These are phyloP conservation scores for Parietaria judaica DNA, from an alignment of 306 rosid genomes.

Conservation along the genomic window DNA sequence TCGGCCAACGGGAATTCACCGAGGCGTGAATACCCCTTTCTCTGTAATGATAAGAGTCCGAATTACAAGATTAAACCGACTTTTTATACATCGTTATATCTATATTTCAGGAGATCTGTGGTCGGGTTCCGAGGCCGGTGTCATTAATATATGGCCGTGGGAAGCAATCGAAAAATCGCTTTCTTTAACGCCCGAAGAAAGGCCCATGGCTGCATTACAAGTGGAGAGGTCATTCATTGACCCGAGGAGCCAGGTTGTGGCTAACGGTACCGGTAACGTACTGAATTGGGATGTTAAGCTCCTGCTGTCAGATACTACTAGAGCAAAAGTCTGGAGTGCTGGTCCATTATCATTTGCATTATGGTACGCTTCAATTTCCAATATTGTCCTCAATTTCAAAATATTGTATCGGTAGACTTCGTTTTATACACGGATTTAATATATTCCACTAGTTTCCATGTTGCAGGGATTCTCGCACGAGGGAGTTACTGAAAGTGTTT, in stretches of 20 bases:
- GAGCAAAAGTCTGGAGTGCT: slow-evolving; percentile 86
- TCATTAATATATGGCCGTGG: slow-evolving; percentile 84
- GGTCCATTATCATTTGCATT: slow-evolving; percentile 71
- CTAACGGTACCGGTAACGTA: slow-evolving; percentile 54
- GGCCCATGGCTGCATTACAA: slow-evolving; percentile 45
- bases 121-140: slow-evolving; percentile 96
- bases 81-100: background rate
- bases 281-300: slow-evolving; percentile 67
- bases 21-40: too few species aligned
- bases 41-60: too few species aligned
- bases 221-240: slow-evolving; percentile 92
- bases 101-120: slow-evolving; percentile 74
- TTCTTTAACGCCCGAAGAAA: slow-evolving; percentile 49
- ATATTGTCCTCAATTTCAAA: too few species aligned
- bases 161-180: slow-evolving; percentile 75
- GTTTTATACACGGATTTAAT: slow-evolving; percentile 11
- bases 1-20: too few species aligned
- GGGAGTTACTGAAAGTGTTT: slow-evolving; percentile 84
- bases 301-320: slow-evolving; percentile 58
- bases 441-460: slow-evolving; percentile 30
- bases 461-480: slow-evolving; percentile 82
- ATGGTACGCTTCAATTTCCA: slow-evolving; percentile 50
- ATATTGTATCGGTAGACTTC: too few species aligned
- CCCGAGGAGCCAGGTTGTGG: slow-evolving; percentile 63
- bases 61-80: background rate